These are phyloP conservation scores for Aspergillus haitiensis DNA, from an alignment of 495 filamentous ascomycete species.

Conservation along the genomic window DNA sequence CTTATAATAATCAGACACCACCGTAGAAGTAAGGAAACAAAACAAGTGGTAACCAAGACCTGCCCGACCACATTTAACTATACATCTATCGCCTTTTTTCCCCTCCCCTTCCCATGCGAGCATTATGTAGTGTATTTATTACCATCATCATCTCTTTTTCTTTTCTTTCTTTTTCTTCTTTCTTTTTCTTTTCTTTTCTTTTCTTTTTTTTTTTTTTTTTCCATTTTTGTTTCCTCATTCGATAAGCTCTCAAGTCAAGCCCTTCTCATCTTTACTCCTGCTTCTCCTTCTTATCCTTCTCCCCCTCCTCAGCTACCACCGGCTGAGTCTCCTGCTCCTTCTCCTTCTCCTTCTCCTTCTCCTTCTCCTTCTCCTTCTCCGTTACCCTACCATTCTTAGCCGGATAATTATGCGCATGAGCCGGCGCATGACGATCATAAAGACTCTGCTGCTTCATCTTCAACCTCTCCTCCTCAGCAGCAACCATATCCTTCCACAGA, in stretches of 20 bases:
- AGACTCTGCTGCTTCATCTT: conserved; percentile 55
- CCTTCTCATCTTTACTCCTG: conserved; percentile 6
- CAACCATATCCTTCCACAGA: conserved; percentile 89
- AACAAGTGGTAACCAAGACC: too few species aligned
- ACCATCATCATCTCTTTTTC: background rate
- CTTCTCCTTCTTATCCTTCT: conserved; percentile 23
- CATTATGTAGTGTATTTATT: background rate
- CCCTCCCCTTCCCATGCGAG: background rate
- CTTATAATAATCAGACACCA: too few species aligned
- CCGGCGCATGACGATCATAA: conserved; percentile 35
- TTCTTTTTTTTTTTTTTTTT: conserved; percentile 19
- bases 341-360: conserved; percentile 22
- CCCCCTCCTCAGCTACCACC: too few species aligned
- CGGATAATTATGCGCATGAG: conserved; percentile 16
- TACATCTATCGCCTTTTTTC: background rate
- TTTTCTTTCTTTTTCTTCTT: conserved; percentile 22
- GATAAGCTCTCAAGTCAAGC: too few species aligned
- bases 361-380: conserved; percentile 13
- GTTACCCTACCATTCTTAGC: conserved; percentile 19
- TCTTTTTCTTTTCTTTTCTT: conserved; percentile 11
- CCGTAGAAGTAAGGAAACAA: too few species aligned
- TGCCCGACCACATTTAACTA: background rate
- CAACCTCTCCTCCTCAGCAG: conserved; percentile 68
- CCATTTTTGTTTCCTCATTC: conserved; percentile 12
- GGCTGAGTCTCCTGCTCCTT: conserved; percentile 15